Base-by-base conservation (phyloP, 2,329 filamentous ascomycete species). In the Claviceps citrina region DNA sequence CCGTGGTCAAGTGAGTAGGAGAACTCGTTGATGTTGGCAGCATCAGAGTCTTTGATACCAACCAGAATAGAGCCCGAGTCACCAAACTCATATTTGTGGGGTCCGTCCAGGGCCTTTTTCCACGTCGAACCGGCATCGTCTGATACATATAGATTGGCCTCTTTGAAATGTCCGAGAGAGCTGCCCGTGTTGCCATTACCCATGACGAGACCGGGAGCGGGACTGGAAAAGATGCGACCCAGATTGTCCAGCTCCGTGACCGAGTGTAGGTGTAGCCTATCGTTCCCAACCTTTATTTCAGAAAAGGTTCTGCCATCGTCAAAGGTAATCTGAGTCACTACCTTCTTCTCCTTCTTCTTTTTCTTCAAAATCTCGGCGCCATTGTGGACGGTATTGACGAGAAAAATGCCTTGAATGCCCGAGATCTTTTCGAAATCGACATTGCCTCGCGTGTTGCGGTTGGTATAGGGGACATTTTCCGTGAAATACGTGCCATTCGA, bases 401-500 rank as follows among this genome's bases (percentile, higher is more conserved):
- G 61, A 41, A 93, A 84, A 42, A 98, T 82, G 27, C 91, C 91
- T 56, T 96, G 87, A 27, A 98, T 89, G 41, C 81, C 81, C 31
- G 81, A 72, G 39, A 98, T 78, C 61, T 94, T 93, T 57, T 98
- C 91, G 52, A 96, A 98, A 58, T 98, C 91, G 38, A 98, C 87
- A 42, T 78, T 73, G 3, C 85, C 86, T 22, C 64, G 62, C 8
- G 57, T 51, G 52, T 89, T 82, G 51, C 87, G 81, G 58, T 98
- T 96, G 26, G 89, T 95, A 57, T 95, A 81, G 43, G 93, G 83
- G 41, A 89, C 73, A 52, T 94, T 96, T 53, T 81, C 78, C 2
- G 83, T 91, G 57, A 96, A 98, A 59, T 89, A 95, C 2, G 86
- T 95, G 44, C 91, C 91, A 55, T 96, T 93, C 25, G 87, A 96